Percentiles rank a stretch among this genome's conserved stretches.
Conservation (phyloP, 306 rosid genomes). For the Lupinus albus region DNA sequence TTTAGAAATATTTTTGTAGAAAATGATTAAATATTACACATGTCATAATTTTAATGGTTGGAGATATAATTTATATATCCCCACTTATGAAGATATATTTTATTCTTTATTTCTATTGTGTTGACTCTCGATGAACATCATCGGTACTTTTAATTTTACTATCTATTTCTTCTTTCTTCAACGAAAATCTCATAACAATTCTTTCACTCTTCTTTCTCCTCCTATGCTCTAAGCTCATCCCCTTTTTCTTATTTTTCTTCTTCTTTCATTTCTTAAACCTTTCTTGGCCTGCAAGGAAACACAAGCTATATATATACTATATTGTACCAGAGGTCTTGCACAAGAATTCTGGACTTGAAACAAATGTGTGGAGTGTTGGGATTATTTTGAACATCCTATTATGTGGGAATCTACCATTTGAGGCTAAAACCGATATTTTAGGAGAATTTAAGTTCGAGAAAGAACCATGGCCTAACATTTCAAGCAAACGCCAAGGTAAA, state of each 20-base stretch:
- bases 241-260: neutral
- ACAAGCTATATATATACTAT: constrained; percentile 41
- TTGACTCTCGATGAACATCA: too few relatives aligned
- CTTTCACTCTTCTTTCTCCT: too few relatives aligned
- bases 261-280: neutral
- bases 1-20: too few relatives aligned
- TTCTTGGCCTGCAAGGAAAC: neutral
- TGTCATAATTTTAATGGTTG: too few relatives aligned
- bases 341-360: constrained; percentile 64
- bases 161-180: too few relatives aligned
- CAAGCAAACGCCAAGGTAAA: constrained; percentile 63
- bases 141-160: too few relatives aligned
- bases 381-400: constrained; percentile 61
- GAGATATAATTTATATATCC: too few relatives aligned
- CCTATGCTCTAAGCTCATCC: neutral
- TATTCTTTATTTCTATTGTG: too few relatives aligned
- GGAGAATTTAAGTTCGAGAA: constrained; percentile 58
- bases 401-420: constrained; percentile 66
- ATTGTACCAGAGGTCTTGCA: constrained; percentile 68
- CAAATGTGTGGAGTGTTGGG: constrained; percentile 71
- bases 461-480: constrained; percentile 67
- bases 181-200: too few relatives aligned
- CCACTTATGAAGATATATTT: too few relatives aligned
- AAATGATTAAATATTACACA: too few relatives aligned
- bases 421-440: constrained; percentile 65